A percentile compares a stretch with the other conserved stretches of the same genome.
These are phyloP conservation scores for Capillidium rhysosporum DNA, from an alignment of 371 early-diverging fungal genomes.

Conservation along the genomic window DNA sequence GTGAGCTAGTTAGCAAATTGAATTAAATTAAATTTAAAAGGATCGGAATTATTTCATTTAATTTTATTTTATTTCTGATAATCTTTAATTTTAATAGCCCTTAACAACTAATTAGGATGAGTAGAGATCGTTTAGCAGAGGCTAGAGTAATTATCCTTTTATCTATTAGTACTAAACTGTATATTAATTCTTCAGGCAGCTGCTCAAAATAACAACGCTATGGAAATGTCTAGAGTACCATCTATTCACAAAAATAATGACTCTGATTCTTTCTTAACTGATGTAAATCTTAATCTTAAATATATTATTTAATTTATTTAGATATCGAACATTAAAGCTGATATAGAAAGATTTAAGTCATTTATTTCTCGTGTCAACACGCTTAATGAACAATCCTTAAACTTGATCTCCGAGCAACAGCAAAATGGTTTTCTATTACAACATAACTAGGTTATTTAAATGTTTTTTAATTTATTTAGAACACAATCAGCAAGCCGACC, in stretches of 20 bases:
- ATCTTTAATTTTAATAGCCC: too few relatives aligned
- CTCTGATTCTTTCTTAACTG: not conserved
- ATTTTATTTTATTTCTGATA: too few relatives aligned
- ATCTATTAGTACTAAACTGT: not conserved
- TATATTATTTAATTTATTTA: not conserved
- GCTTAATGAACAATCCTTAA: constrained; percentile 4
- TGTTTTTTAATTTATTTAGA: not conserved
- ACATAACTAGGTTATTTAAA: not conserved
- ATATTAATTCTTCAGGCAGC: not conserved
- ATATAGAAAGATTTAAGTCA: constrained; percentile 3
- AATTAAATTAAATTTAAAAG: too few relatives aligned
- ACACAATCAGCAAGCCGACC: not conserved
- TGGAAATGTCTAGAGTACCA: not conserved
- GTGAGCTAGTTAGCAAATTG: too few relatives aligned
- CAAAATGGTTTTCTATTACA: not conserved
- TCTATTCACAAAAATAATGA: too few relatives aligned
- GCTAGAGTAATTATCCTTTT: not conserved
- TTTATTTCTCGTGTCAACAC: not conserved
- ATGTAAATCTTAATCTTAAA: not conserved
- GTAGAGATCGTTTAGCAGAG: not conserved
- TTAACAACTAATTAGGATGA: too few relatives aligned
- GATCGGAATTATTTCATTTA: too few relatives aligned
- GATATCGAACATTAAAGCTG: not conserved
- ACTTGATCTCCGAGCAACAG: not conserved
- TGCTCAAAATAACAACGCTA: not conserved